A percentile compares a stretch with the other conserved stretches of the same genome.
Evolutionary conservation across 768 basidiomycete species (phyloP).

Genomic region (Sutorius australiensis): DNA sequence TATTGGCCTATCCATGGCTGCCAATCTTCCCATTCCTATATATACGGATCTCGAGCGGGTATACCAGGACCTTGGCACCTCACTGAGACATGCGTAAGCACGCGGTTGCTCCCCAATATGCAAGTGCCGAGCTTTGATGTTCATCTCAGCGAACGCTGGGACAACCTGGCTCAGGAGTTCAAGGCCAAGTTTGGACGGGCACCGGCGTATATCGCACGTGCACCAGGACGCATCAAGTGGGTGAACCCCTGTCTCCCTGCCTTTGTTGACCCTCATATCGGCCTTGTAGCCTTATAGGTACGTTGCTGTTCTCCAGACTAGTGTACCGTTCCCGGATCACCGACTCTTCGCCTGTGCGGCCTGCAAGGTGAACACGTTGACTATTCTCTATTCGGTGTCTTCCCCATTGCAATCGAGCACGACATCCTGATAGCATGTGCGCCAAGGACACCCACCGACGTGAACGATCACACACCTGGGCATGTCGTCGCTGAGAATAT

Average conservation of each 20-base stretch:
- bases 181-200: slow-evolving; percentile 58
- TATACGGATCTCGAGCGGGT: slow-evolving; percentile 56
- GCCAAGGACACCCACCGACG: slow-evolving; percentile 29
- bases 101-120: background rate
- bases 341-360: background rate
- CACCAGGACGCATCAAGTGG: slow-evolving; percentile 81
- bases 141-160: slow-evolving; percentile 48
- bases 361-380: slow-evolving; percentile 77
- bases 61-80: slow-evolving; percentile 49
- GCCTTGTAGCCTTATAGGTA: slow-evolving; percentile 34
- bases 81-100: slow-evolving; percentile 48
- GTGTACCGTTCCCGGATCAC: background rate
- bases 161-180: slow-evolving; percentile 59
- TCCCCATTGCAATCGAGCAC: slow-evolving; percentile 80
- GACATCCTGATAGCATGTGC: slow-evolving; percentile 80
- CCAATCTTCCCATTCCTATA: slow-evolving; percentile 56
- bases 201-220: slow-evolving; percentile 68
- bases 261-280: background rate
- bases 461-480: slow-evolving; percentile 38
- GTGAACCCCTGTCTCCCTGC: slow-evolving; percentile 5
- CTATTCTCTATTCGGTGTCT: slow-evolving; percentile 78
- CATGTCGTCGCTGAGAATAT: slow-evolving; percentile 62
- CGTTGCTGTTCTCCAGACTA: background rate
- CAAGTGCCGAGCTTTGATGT: background rate
- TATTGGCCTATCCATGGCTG: slow-evolving; percentile 40